Percentiles rank a stretch among this genome's conserved stretches.
Conservation (phyloP, 192 early-diverging fungal species). For the Allomyces macrogynus region DNA sequence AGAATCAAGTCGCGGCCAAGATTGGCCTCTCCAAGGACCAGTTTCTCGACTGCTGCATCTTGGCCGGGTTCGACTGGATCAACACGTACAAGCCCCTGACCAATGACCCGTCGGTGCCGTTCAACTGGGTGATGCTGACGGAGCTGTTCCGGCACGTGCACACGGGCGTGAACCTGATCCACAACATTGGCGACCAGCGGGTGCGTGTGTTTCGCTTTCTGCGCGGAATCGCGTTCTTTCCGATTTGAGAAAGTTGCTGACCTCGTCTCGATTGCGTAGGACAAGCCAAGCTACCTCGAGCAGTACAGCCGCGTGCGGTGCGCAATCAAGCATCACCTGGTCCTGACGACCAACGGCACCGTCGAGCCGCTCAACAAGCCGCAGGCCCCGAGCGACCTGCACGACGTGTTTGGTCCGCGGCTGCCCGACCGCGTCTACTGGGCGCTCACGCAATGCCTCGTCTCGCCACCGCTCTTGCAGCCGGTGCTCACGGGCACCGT, state of each 20-base stretch:
- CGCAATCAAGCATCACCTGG: slow-evolving; percentile 45
- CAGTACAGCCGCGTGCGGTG: slow-evolving; percentile 47
- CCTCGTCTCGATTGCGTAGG: too few relatives aligned
- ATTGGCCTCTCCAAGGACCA: slow-evolving; percentile 42
- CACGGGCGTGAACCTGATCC: not conserved
- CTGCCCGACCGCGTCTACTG: slow-evolving; percentile 50
- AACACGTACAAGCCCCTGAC: slow-evolving; percentile 47
- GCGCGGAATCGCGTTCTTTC: too few relatives aligned
- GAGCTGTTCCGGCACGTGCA: not conserved
- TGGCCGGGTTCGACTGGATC: slow-evolving; percentile 58
- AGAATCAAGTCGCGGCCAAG: slow-evolving; percentile 34
- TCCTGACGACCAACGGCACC: slow-evolving; percentile 46
- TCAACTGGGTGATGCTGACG: slow-evolving; percentile 26
- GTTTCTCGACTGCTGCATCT: slow-evolving; percentile 56
- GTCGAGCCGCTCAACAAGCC: slow-evolving; percentile 41
- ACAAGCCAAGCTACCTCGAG: slow-evolving; percentile 46
- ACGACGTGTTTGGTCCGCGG: slow-evolving; percentile 60
- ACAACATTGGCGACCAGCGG: not conserved
- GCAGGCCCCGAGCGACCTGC: slow-evolving; percentile 51
- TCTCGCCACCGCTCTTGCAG: slow-evolving; percentile 43
- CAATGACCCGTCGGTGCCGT: slow-evolving; percentile 27
- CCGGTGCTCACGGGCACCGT: slow-evolving; percentile 40
- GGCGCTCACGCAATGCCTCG: slow-evolving; percentile 39
- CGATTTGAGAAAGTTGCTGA: too few relatives aligned
- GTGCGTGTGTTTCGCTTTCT: too few relatives aligned